Base-by-base conservation (phyloP, 2,329 filamentous ascomycete genomes). In the Coniochaeta ligniaria region DNA sequence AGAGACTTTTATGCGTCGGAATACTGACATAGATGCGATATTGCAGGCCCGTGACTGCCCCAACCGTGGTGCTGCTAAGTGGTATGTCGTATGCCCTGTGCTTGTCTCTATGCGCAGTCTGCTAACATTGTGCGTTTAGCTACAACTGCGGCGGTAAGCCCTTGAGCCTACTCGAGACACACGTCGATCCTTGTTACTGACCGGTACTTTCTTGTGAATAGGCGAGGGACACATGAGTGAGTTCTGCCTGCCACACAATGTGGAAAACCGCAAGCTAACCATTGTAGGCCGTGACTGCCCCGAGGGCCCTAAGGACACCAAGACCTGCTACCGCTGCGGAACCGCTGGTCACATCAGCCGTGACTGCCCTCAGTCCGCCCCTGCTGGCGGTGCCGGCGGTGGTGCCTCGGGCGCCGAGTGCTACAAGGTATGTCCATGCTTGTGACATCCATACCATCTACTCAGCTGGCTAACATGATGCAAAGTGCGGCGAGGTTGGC, bases 311-410 rank as follows among this genome's bases (percentile, higher is more conserved):
- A 96, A 96, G 83, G 92, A 96, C 78, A 92, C 78, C 74, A 86
- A 89, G 81, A 83, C 86, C 70, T 90, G 86, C 81, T 90, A 89
- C 80, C 84, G 88, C 71, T 92, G 89, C 80, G 91, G 91, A 73
- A 85, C 90, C 76, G 78, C 87, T 67, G 94, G 92, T 64, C 94
- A 98, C 83, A 90, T 97, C 75, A 95, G 91, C 70, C 92, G 94
- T 70, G 93, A 97, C 72, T 93, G 90, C 80, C 86, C 78, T 74
- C 78, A 81, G 65, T 78, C 78, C 64, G 78, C 79, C 61, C 79
- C 76, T 62, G 78, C 76, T 63, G 77, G 76, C 68, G 78, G 76
- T 66, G 35, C 35, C 12, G 79, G 76, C 66, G 75, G 77, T 65
- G 78, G 77, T 67, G 75, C 76, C 66, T 75, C 74, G 67, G 74